Percentiles rank a stretch among this genome's conserved stretches.
Conservation (phyloP, 495 filamentous ascomycete species). For the Hypomontagnella monticulosa region DNA sequence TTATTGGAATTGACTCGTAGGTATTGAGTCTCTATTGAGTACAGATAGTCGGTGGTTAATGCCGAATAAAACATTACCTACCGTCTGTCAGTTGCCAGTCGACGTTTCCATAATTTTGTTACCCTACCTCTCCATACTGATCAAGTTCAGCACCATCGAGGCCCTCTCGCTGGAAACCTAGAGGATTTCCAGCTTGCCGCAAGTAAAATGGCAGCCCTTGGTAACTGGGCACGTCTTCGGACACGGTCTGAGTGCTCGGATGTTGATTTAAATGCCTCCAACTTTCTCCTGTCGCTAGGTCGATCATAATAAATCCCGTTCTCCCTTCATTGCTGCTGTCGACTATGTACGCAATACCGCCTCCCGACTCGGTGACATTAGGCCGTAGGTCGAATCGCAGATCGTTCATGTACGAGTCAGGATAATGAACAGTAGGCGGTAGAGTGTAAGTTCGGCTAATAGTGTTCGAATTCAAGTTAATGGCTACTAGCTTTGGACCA, state of each 20-base stretch:
- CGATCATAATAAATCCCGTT: slow-evolving; percentile 55
- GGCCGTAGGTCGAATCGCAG: slow-evolving; percentile 53
- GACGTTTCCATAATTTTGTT: background rate
- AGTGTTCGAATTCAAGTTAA: slow-evolving; percentile 50
- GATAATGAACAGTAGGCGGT: slow-evolving; percentile 48
- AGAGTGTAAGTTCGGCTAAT: slow-evolving; percentile 50
- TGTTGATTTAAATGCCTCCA: slow-evolving; percentile 54
- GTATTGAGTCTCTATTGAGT: slow-evolving; percentile 48
- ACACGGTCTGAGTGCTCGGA: slow-evolving; percentile 46
- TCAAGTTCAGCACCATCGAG: slow-evolving; percentile 51
- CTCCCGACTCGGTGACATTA: slow-evolving; percentile 47
- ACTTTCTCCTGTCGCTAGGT: slow-evolving; percentile 52
- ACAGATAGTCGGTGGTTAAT: slow-evolving; percentile 48
- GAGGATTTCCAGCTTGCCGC: slow-evolving; percentile 38
- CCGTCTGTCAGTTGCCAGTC: slow-evolving; percentile 13
- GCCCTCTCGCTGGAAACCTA: slow-evolving; percentile 47
- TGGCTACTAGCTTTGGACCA: slow-evolving; percentile 53
- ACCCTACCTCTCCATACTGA: slow-evolving; percentile 36
- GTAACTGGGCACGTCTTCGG: slow-evolving; percentile 44
- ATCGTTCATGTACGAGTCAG: slow-evolving; percentile 56
- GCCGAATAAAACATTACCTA: slow-evolving; percentile 53
- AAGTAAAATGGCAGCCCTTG: slow-evolving; percentile 44
- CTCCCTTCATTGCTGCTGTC: slow-evolving; percentile 55
- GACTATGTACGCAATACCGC: slow-evolving; percentile 53
- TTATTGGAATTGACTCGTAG: slow-evolving; percentile 44